Base-by-base conservation (phyloP, 805 yeast species). In the Starmera amethionina region DNA sequence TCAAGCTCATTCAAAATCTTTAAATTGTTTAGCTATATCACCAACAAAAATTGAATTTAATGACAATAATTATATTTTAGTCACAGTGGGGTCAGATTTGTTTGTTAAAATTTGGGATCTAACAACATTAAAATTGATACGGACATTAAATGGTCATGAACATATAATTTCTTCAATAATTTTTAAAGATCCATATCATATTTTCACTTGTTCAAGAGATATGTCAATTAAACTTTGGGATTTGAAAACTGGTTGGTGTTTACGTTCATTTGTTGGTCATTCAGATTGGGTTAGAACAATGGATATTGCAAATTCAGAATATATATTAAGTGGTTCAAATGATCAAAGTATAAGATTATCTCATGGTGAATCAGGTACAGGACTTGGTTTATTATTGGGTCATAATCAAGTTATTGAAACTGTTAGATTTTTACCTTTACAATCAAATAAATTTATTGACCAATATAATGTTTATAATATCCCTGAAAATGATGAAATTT, bases 371-470 rank as follows among this genome's bases (percentile, higher is more conserved):
- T 68, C 82, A 1, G 89, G 89, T 0, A 77, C 78, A 2, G 86
- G 86, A 1, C 58, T 80, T 8, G 75, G 83, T 0, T 62, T 78
- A 35, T 70, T 86, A 54, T 55, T 79, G 16, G 95, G 94, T 0
- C 96, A 89, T 60, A 70, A 71, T 13, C 95, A 86, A 60, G 96
- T 87, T 12, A 71, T 89, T 11, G 97, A 89, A 54, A 71, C 75
- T 32, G 79, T 75, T 9, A 70, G 70, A 34, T 77, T 87, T 46
- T 69, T 88, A 14, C 95, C 95, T 0, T 46, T 54, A 34, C 45
- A 58, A 0, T 62, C 79, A 5, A 70, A 74, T 51, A 47, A 50
- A 27, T 65, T 64, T 43, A 52, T 85, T 19, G 82, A 78, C 51
- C 62, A 52, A 47, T 53, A 46, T 44, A 62, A 43, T 57, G 59